These are phyloP conservation scores for Xylaria sp. DNA, from an alignment of 2,329 filamentous ascomycete genomes.

Conservation along the genomic window DNA sequence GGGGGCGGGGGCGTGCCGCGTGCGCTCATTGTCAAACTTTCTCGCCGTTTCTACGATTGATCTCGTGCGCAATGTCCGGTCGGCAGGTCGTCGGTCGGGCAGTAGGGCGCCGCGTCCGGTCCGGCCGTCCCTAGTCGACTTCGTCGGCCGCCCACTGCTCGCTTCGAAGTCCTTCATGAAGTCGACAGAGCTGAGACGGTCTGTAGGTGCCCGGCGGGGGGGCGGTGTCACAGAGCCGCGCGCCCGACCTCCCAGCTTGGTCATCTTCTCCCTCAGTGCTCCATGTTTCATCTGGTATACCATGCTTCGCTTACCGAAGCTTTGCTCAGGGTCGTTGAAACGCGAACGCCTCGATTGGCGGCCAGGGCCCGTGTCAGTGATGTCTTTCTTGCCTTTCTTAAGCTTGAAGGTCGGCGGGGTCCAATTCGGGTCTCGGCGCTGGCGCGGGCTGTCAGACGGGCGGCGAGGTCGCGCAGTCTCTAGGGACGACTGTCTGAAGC, in stretches of 20 bases:
- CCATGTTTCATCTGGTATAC: constrained; percentile 61
- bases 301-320: constrained; percentile 61
- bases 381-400: constrained; percentile 58
- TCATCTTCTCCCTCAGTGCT: constrained; percentile 43
- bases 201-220: not conserved
- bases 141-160: not conserved
- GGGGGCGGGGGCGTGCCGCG: not conserved
- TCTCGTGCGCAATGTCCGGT: not conserved
- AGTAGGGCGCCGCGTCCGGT: not conserved
- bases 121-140: not conserved
- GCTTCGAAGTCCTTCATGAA: constrained; percentile 24
- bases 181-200: constrained; percentile 11
- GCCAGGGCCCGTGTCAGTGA: constrained; percentile 50
- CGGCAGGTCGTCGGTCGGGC: not conserved
- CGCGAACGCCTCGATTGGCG: constrained; percentile 55
- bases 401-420: constrained; percentile 44
- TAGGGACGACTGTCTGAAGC: constrained; percentile 38
- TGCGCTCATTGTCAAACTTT: not conserved
- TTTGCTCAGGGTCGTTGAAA: constrained; percentile 55
- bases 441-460: constrained; percentile 31
- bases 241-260: not conserved
- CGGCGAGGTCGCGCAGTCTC: constrained; percentile 27
- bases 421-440: constrained; percentile 23
- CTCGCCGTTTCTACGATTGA: not conserved
- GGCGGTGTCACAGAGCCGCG: not conserved